Base-by-base conservation (phyloP, 2,329 filamentous ascomycete species). In the Colletotrichum sp. region DNA sequence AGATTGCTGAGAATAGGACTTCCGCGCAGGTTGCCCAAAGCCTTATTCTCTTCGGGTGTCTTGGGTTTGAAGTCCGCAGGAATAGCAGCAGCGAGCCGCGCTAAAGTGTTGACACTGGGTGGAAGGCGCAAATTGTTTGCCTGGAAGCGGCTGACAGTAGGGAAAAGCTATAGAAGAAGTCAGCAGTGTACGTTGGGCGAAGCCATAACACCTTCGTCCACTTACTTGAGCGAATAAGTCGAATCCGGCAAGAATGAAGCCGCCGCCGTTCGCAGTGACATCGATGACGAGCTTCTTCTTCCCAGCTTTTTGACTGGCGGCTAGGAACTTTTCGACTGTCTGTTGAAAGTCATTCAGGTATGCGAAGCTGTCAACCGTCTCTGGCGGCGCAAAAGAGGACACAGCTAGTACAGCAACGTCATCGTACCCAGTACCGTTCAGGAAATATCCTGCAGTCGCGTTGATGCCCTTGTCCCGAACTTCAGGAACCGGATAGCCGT, bases 261-360 rank as follows among this genome's bases (percentile, higher is more conserved):
- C 92, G 52, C 92, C 92, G 4, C 88, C 89, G 78, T 93, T 93
- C 64, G 87, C 87, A 4, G 87, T 88, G 8, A 93, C 82, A 78
- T 93, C 91, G 32, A 93, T 85, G 16, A 93, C 88, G 0, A 93
- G 87, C 80, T 91, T 91, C 62, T 87, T 91, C 83, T 92, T 92
- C 71, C 88, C 89, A 2, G 86, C 87, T 9, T 85, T 84, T 72
- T 86, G 86, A 44, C 79, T 81, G n/a, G 77, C 62, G 21, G 57
- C 71, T 4, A 84, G 74, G 73, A 83, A 84, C 3, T 73, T 57
- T 32, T 77, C 70, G 1, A 82, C 77, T 12, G 83, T 84, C 16
- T 82, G 72, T 52, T 82, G 80, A 64, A 87, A 82, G 44, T 80
- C 72, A 30, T 71, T 79, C n/a, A 83, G 67, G 70, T 83, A 84